Evolutionary conservation across 2,329 filamentous ascomycete genomes (phyloP), one percentile per base, ranked within the genome.

Genomic region (Trichoderma breve): DNA sequence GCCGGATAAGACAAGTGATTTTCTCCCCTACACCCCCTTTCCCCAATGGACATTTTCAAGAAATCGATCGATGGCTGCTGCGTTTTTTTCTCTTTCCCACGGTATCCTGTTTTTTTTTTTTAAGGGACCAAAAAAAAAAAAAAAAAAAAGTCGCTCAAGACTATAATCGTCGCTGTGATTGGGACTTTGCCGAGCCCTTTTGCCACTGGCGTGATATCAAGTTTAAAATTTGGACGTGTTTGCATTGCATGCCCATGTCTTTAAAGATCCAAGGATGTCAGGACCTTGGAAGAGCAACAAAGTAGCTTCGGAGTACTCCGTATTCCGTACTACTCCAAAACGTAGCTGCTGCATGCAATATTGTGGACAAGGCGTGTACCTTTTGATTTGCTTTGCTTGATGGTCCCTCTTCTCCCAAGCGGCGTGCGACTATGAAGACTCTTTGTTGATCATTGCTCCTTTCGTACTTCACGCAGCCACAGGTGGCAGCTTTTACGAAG

Each of bases 21-120:
- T n/a, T 30, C 65, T 32, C 57, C 64, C 47, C 36, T 69, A 39
- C 57, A 61, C 65, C 55, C 65, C 15, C 34, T 30, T 58, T 58
- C 15, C 34, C 26, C 30, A 57, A 64, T 43, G 18, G 18, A 70
- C 14, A 55, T 26, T 47, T 21, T 32, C 39, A 63, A 55, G 26
- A 70, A 63, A 26, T 21, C 47, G 47, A 66, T 55, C 62, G 9
- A 36, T 51, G 63, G 28, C 63, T 24, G 63, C 63, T 66, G 63
- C 63, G 30, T 6, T 66, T 66, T 36, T 15, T 34, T 11, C 3
- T 6, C 21, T 18, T 53, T 51, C 47, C 47, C 47, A 53, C n/a
- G 47, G 11, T 53, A 12, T 53, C 47, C 47, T 43, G 9, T 53
- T 53, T 53, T 53, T 24, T 24, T 24, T 51, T 53, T 53, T 14